Conservation (phyloP, 2,329 filamentous ascomycete genomes). For the Colletotrichum caudatum region DNA sequence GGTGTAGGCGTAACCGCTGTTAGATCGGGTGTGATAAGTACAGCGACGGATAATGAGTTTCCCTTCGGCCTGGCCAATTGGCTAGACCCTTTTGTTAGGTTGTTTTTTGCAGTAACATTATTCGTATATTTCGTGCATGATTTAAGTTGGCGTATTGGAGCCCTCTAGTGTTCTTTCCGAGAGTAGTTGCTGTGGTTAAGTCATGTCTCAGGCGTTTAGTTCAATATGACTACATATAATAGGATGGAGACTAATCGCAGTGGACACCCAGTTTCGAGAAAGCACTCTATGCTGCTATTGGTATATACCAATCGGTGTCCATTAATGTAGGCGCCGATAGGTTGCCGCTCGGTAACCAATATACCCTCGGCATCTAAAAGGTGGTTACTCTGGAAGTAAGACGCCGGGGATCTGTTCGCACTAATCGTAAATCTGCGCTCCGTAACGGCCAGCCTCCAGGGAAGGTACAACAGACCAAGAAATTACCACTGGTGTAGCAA, state of each 20-base stretch:
- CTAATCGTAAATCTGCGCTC: neutral
- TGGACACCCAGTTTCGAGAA: neutral
- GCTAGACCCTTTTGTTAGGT: neutral
- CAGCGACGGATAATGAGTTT: neutral
- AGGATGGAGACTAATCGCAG: neutral
- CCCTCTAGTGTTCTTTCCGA: neutral
- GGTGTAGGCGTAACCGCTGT: neutral
- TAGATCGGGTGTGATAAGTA: neutral
- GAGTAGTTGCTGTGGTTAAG: neutral
- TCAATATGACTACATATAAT: neutral
- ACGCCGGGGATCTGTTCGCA: neutral
- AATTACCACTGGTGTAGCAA: neutral
- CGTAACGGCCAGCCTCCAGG: neutral
- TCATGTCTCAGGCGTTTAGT: neutral
- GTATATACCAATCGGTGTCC: neutral
- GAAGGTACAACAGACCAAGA: too few relatives aligned
- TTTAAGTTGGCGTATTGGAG: neutral
- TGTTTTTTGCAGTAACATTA: neutral
- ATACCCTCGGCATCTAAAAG: neutral
- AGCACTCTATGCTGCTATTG: neutral
- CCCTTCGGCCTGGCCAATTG: neutral
- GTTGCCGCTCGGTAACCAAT: neutral
- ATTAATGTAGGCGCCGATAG: neutral
- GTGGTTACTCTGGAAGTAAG: neutral
- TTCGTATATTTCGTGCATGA: neutral